These are phyloP conservation scores for Chaetomium olivaceum DNA, from an alignment of 2,329 filamentous ascomycete genomes.

Conservation along the genomic window DNA sequence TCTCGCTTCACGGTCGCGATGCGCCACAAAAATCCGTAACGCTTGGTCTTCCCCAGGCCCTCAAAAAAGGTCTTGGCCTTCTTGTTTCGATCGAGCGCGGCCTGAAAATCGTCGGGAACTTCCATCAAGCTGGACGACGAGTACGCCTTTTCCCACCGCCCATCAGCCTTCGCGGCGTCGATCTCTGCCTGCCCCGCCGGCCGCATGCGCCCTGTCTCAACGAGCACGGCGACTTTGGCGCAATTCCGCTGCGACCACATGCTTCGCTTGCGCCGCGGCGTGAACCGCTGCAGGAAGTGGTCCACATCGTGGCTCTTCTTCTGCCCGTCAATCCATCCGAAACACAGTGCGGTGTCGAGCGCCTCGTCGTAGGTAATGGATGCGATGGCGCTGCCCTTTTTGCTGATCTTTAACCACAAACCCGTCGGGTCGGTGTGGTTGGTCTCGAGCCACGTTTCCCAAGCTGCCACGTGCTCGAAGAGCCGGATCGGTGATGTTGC, in stretches of 20 bases:
- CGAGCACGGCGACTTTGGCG: constrained; percentile 48
- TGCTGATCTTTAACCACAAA: constrained; percentile 52
- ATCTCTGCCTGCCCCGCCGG: constrained; percentile 51
- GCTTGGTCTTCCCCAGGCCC: constrained; percentile 46
- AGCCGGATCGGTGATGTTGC: constrained; percentile 28
- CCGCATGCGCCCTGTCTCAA: constrained; percentile 50
- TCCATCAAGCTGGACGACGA: constrained; percentile 49
- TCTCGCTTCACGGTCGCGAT: constrained; percentile 45
- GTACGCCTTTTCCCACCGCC: constrained; percentile 60
- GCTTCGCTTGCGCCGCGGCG: constrained; percentile 55
- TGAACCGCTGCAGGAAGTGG: constrained; percentile 58
- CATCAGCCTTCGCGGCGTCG: constrained; percentile 57
- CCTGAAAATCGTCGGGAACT: constrained; percentile 52
- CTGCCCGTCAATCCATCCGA: constrained; percentile 65
- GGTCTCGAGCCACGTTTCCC: constrained; percentile 45
- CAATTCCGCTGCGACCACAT: constrained; percentile 64
- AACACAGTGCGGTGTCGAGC: constrained; percentile 58
- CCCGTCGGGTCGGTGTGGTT: constrained; percentile 40
- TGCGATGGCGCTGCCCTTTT: constrained; percentile 46
- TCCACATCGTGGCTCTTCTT: constrained; percentile 47
- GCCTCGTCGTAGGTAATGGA: constrained; percentile 54
- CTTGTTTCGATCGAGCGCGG: constrained; percentile 42
- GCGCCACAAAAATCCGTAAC: constrained; percentile 49
- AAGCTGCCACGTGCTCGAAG: constrained; percentile 37
- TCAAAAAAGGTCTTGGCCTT: constrained; percentile 45